A percentile compares a stretch with the other conserved stretches of the same genome.
These are phyloP conservation scores for Hamamelis virginiana DNA, from an alignment of 164 flowering plant species.

Conservation along the genomic window DNA sequence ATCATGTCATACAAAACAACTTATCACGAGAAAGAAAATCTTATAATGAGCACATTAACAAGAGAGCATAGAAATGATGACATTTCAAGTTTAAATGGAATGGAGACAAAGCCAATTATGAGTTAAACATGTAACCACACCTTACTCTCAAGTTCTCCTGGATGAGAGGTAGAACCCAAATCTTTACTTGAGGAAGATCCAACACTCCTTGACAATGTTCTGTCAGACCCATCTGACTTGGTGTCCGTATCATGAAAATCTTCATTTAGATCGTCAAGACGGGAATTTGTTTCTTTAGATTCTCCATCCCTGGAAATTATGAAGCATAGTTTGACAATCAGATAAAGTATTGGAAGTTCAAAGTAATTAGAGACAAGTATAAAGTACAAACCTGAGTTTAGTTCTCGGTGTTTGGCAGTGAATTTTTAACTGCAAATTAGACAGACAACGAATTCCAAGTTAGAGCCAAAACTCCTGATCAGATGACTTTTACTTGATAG, in stretches of 20 bases:
- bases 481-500: neutral
- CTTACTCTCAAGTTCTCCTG: conserved; percentile 45
- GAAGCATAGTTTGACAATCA: conserved; percentile 10
- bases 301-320: conserved; percentile 43
- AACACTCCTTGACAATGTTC: conserved; percentile 24
- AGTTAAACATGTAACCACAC: conserved; percentile 25
- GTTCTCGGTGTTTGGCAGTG: conserved; percentile 46
- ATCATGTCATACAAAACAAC: too few relatives aligned
- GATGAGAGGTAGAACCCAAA: conserved; percentile 29
- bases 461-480: too few relatives aligned
- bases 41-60: too few relatives aligned
- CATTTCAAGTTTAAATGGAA: too few relatives aligned
- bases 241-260: conserved; percentile 36
- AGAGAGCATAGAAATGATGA: too few relatives aligned
- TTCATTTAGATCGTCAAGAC: conserved; percentile 26
- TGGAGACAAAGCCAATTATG: too few relatives aligned
- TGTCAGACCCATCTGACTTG: conserved; percentile 54
- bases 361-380: neutral
- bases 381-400: conserved; percentile 30
- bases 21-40: too few relatives aligned
- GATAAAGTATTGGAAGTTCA: conserved; percentile 1
- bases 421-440: conserved; percentile 44
- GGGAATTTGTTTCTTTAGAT: conserved; percentile 28
- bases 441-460: neutral
- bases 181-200: conserved; percentile 51